Base-by-base conservation (phyloP, 345 rosid species). In the Clarkia xantiana region DNA sequence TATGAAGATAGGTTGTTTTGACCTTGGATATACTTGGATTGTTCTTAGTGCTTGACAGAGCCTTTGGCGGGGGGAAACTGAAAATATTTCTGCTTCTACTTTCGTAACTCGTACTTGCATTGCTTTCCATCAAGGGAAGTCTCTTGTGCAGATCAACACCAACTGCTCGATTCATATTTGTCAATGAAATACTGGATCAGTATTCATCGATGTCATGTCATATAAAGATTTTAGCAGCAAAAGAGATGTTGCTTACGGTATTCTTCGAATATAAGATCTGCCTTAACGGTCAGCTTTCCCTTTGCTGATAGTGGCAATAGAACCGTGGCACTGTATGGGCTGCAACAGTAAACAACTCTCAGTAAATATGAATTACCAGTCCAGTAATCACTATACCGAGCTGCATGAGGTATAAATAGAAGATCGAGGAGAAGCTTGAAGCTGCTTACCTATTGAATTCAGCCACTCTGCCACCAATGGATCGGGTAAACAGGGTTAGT, bases 221-320 rank as follows among this genome's bases (percentile, higher is more conserved):
- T 18, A 49, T 47, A 23, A 11, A 7, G 54, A 53, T 36, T 19
- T 52, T 48, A 13, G 11, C 45, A 40, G 51, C 61, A 44, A 14
- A 9, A 54, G 42, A 42, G 18, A 60, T 38, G 18, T 29, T 4
- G 9, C 68, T 57, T 76, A 83, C 97, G 71, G 82, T 81, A 71
- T 61, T 90, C 95, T 68, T 86, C 95, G 11, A 82, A 83, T 54
- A 90, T 67, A 50, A 86, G 78, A 72, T 82, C 84, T 45, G 95
- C 95, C 68, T 76, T 86, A 34, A 86, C 58, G 16, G 81, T 90
- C 68, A 74, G 63, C 66, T 81, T 86, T 57, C 68, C 71, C 47
- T 57, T 71, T 47, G 52, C 66, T 19, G 68, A 61, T 42, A 52
- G 73, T 29, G 84, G 64, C 48, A 86, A 14, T 51, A 81, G 66